These are phyloP conservation scores for Epichloe bromicola DNA, from an alignment of 2,329 filamentous ascomycete species.

Conservation along the genomic window DNA sequence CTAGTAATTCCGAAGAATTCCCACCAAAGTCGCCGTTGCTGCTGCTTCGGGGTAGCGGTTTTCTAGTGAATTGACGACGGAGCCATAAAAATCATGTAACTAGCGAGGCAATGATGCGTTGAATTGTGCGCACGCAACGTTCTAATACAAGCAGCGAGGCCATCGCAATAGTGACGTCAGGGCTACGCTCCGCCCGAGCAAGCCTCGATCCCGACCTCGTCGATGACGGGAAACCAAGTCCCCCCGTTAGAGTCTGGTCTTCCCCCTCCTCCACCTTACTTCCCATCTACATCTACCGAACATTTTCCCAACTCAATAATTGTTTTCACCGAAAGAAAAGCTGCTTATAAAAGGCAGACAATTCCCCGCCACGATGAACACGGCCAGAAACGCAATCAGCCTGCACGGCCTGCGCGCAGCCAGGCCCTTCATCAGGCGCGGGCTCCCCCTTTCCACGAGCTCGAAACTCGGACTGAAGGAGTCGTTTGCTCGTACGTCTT, in stretches of 20 bases:
- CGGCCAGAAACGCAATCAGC: background rate
- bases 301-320: background rate
- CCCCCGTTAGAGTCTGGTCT: background rate
- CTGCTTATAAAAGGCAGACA: background rate
- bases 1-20: too few species aligned
- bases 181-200: background rate
- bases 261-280: background rate
- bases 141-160: background rate
- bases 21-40: too few species aligned
- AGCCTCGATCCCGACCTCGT: too few species aligned
- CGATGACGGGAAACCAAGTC: background rate
- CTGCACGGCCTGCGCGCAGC: conserved; percentile 14
- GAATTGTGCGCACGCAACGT: background rate
- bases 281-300: background rate
- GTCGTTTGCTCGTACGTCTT: conserved; percentile 21
- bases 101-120: conserved; percentile 1
- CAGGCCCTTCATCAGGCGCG: conserved; percentile 12
- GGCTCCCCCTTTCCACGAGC: conserved; percentile 15
- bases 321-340: background rate
- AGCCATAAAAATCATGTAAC: background rate
- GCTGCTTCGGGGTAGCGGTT: too few species aligned
- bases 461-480: conserved; percentile 22
- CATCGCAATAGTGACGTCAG: conserved; percentile 11
- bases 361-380: background rate
- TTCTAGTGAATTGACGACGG: background rate